Evolutionary conservation across 2,329 filamentous ascomycete genomes (phyloP).

Genomic region (Botrytis galanthina): DNA sequence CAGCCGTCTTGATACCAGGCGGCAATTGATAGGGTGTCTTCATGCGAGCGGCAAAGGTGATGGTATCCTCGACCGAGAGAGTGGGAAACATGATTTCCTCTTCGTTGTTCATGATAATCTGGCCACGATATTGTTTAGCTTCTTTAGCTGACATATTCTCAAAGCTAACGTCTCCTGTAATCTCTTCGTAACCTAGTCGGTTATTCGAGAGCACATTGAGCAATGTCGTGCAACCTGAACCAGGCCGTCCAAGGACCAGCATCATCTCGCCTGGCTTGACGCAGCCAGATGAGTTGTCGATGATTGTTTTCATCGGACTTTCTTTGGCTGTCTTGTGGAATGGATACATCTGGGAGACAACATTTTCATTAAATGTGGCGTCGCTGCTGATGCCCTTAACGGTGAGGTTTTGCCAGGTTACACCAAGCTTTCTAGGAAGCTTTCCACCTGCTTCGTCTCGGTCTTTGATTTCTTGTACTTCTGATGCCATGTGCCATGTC

Average conservation of each 20-base stretch:
- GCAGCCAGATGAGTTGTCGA: neutral
- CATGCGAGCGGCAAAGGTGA: neutral
- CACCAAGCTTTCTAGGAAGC: neutral
- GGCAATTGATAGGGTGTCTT: neutral
- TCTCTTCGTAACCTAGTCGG: neutral
- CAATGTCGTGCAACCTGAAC: neutral
- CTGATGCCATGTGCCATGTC: neutral
- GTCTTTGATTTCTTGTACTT: neutral
- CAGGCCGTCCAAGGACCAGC: neutral
- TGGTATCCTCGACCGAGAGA: neutral
- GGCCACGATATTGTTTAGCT: neutral
- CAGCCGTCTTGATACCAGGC: neutral
- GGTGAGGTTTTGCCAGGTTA: neutral
- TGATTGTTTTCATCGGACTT: neutral
- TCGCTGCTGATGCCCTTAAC: neutral
- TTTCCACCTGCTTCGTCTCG: neutral
- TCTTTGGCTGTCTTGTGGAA: neutral
- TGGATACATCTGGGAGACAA: neutral
- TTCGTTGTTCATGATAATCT: neutral
- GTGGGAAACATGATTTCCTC: neutral
- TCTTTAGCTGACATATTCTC: neutral
- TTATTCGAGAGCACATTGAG: neutral
- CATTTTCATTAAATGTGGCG: neutral
- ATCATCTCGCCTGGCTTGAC: neutral
- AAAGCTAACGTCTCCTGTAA: neutral